Evolutionary conservation across 2,329 filamentous ascomycete species (phyloP), one percentile per base, ranked within the genome.

Genomic region (Periconia macrospinosa): DNA sequence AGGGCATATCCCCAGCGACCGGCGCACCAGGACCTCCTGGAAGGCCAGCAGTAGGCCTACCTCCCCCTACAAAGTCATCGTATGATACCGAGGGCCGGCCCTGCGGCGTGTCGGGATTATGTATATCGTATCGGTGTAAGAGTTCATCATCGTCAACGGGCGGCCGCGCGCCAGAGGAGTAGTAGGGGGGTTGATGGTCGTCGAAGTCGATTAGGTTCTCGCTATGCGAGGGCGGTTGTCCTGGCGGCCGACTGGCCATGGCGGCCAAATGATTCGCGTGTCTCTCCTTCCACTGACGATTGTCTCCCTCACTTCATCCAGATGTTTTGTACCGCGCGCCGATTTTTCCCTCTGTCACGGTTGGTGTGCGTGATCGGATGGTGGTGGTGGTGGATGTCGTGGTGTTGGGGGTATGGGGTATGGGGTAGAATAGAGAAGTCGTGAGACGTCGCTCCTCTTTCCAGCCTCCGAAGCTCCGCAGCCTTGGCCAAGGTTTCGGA

Each of bases 71-170:
- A 73, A 97, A 97, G 67, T 94, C 89, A 80, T 97, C 93, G 76
- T 97, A 97, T 54, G 92, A 96, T 49, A 93, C 86, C 23, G 92
- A 97, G 49, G 92, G 90, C 62, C 93, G 89, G 53, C 86, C 77
- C 57, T 84, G 83, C 45, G 82, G 78, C 60, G 83, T 79, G 60
- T 90, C 84, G 58, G 81, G 79, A 60, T 85, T 81, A 67, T 90
- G 82, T 69, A 88, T 86, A 67, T 89, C 84, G 76, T 91, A 92
- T 60, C 85, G 85, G 71, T 86, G 84, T 69, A 93, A 78, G 45
- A 96, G 80, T 61, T 92, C 86, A 62, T 95, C 89, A 72, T 96
- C 92, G 72, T 88, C 88, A 56, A 90, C 79, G n/a, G 88, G 85
- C 47, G 92, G 88, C 53, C 86, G 85, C 73, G 92, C 88, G 58